Conservation (phyloP, 768 basidiomycete genomes). For the Boletellus ananas region DNA sequence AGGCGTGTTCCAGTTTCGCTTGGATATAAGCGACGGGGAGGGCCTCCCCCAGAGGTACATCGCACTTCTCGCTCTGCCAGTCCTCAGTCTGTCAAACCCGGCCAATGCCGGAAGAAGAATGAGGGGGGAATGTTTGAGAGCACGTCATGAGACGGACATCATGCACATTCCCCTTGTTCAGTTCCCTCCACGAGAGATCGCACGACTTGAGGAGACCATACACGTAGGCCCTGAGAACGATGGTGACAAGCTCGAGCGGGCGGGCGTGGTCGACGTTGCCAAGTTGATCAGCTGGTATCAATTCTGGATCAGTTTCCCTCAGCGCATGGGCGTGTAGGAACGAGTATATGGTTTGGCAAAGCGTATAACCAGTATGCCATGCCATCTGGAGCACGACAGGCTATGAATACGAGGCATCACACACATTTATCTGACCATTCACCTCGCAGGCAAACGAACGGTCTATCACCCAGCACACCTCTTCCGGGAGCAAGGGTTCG, state of each 20-base stretch:
- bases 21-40: constrained; percentile 52
- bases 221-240: constrained; percentile 65
- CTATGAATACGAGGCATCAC: constrained; percentile 11
- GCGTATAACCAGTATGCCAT: constrained; percentile 81
- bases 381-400: constrained; percentile 55
- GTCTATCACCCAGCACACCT: constrained; percentile 88
- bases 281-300: constrained; percentile 29
- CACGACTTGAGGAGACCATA: constrained; percentile 75
- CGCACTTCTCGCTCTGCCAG: constrained; percentile 88
- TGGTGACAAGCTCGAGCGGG: constrained; percentile 59
- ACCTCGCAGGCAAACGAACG: constrained; percentile 77
- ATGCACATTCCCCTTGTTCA: constrained; percentile 67
- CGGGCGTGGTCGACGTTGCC: constrained; percentile 39
- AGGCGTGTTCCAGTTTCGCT: constrained; percentile 55
- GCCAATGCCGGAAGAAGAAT: constrained; percentile 5
- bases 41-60: constrained; percentile 68
- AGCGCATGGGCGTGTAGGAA: constrained; percentile 69
- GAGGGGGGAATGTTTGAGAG: constrained; percentile 12
- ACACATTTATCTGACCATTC: constrained; percentile 23
- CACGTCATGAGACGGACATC: constrained; percentile 56
- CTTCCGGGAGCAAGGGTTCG: constrained; percentile 62
- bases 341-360: constrained; percentile 86
- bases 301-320: constrained; percentile 55
- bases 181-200: constrained; percentile 77
- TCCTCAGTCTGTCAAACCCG: constrained; percentile 62